phyloP scores from a whole-genome alignment of 495 filamentous ascomycete species.

The Xylona heveae region DNA sequence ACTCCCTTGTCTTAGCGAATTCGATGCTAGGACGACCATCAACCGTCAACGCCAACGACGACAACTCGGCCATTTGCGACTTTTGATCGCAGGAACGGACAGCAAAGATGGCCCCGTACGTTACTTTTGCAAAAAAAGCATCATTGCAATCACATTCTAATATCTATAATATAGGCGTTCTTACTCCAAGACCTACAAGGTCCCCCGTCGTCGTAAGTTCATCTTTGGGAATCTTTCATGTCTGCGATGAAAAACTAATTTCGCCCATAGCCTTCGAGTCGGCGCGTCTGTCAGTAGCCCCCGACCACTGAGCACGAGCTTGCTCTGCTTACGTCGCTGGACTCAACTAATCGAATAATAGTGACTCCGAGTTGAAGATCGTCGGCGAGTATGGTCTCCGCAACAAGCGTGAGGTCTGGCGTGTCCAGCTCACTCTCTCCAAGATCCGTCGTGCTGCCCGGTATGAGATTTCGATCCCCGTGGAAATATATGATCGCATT shows the following conservation, averaged over 20 bases:
- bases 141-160: slow-evolving; percentile 5
- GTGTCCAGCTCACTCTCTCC: slow-evolving; percentile 95
- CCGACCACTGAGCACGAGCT: slow-evolving; percentile 96
- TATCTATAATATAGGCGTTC: slow-evolving; percentile 27
- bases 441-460: slow-evolving; percentile 99
- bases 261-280: slow-evolving; percentile 62
- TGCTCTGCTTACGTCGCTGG: slow-evolving; percentile 92
- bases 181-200: slow-evolving; percentile 98
- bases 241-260: slow-evolving; percentile 4
- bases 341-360: slow-evolving; percentile 32
- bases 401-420: slow-evolving; percentile 99
- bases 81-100: slow-evolving; percentile 3
- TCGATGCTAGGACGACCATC: not conserved
- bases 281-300: slow-evolving; percentile 90
- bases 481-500: not conserved
- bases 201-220: slow-evolving; percentile 37
- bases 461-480: slow-evolving; percentile 27
- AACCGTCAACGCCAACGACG: not conserved
- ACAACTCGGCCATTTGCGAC: not conserved
- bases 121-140: slow-evolving; percentile 8
- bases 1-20: not conserved
- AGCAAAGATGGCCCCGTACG: slow-evolving; percentile 32
- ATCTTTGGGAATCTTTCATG: slow-evolving; percentile 6
- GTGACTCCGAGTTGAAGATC: slow-evolving; percentile 97
- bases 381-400: slow-evolving; percentile 97